phyloP scores from a whole-genome alignment of 2,329 filamentous ascomycete species.

The Alternaria atra region DNA sequence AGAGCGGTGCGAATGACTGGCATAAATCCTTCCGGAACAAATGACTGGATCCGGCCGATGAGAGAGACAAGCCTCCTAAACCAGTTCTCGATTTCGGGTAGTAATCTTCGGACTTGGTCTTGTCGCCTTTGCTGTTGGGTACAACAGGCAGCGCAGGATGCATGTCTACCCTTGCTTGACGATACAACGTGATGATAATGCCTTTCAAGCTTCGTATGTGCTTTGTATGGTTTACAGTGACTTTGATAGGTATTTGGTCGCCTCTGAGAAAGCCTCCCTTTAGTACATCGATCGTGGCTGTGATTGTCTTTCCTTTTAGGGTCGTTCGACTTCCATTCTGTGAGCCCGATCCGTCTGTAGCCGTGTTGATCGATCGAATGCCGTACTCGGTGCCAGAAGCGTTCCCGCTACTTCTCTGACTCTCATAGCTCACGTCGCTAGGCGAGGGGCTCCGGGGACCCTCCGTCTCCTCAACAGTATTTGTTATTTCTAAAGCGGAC shows the following conservation, averaged over 20 bases:
- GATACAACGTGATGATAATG: conserved; percentile 90
- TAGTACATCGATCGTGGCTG: conserved; percentile 81
- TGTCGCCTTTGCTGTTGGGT: conserved; percentile 71
- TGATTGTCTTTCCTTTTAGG: conserved; percentile 78
- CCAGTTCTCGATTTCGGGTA: conserved; percentile 89
- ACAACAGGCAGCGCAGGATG: conserved; percentile 69
- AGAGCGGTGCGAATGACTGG: conserved; percentile 86
- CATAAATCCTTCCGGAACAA: conserved; percentile 95
- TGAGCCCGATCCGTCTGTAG: conserved; percentile 53
- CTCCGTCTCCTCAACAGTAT: conserved; percentile 43
- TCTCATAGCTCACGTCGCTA: conserved; percentile 59
- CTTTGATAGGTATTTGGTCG: conserved; percentile 80
- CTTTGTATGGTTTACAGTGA: conserved; percentile 88
- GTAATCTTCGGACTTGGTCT: conserved; percentile 79
- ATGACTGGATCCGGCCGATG: conserved; percentile 85
- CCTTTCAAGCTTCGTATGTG: conserved; percentile 89
- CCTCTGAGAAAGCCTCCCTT: conserved; percentile 87
- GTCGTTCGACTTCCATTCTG: conserved; percentile 61
- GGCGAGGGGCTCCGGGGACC: conserved; percentile 55
- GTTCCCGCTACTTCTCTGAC: conserved; percentile 66
- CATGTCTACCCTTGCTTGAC: conserved; percentile 89
- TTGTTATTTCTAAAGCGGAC: conserved; percentile 31
- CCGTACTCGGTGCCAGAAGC: conserved; percentile 55
- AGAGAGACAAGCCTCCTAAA: conserved; percentile 84
- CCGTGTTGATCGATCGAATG: conserved; percentile 52